Base-by-base conservation (phyloP, 495 filamentous ascomycete genomes). In the Aspergillus homomorphus region DNA sequence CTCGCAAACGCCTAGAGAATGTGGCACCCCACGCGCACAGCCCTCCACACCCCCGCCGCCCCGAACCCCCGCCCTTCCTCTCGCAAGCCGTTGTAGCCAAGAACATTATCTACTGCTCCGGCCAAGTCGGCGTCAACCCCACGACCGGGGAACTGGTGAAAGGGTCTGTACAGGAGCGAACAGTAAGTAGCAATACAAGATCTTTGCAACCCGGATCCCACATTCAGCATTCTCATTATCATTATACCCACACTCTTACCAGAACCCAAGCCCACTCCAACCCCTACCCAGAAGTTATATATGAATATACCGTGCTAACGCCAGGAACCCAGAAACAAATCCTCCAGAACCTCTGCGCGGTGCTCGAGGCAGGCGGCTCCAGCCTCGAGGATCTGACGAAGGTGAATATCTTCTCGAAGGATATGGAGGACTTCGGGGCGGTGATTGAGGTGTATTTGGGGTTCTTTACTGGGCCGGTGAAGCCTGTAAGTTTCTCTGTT, bases 341-440 rank as follows among this genome's bases (percentile, higher is more conserved):
- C 42, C 71, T 88, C 58, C 72, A 74, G 51, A 91, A 89, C 65
- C 77, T 90, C n/a, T 71, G 74, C 8, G 82, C 84, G 16, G 82
- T 91, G 8, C 79, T 90, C 22, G 77, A 84, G 58, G 85, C 84
- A 6, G 83, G 83, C 1, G 85, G 85, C 16, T 87, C 84, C 4
- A 76, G 72, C 49, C 68, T 89, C 33, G 71, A 77, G 28, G 84
- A 87, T 52, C 86, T 87, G 9, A 80, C 89, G 51, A 88, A 90
- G 65, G 81, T 84, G 64, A 87, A 84, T 56, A 82, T 90, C 59
- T 91, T 88, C 71, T 71, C 90, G 26, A 80, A 82, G 1, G 82
- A 80, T 57, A 89, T 90, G 87, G 79, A 78, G 44, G 81, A 89
- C 66, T 91, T 89, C 54, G 69, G 71, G 4, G 81, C 82, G 42